Conservation (phyloP, 2,329 filamentous ascomycete genomes). For the Macrophomina tecta region DNA sequence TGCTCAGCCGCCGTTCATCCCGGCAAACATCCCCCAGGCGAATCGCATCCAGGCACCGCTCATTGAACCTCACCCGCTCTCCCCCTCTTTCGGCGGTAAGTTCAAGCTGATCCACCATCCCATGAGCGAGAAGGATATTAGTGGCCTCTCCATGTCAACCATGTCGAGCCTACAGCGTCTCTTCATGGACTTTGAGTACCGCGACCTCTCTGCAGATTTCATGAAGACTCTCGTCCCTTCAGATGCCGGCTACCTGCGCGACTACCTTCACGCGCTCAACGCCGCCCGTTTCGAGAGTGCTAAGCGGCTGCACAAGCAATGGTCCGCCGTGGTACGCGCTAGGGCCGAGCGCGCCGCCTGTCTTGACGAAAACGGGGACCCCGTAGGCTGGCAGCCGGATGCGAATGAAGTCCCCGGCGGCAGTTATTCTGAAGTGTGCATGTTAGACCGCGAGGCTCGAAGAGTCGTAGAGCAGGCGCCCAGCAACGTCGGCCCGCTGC, state of each 20-base stretch:
- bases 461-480: background rate
- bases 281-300: background rate
- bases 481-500: background rate
- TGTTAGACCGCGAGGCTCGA: background rate
- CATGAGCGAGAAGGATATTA: background rate
- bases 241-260: background rate
- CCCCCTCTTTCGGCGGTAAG: background rate
- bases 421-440: background rate
- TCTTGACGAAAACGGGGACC: background rate
- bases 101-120: background rate
- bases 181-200: slow-evolving; percentile 20
- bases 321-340: background rate
- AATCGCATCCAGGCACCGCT: background rate
- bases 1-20: background rate
- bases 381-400: background rate
- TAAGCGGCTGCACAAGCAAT: background rate
- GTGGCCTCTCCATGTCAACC: background rate
- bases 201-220: background rate
- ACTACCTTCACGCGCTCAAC: slow-evolving; percentile 13
- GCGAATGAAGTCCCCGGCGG: background rate
- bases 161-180: slow-evolving; percentile 7
- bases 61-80: slow-evolving; percentile 16
- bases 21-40: background rate
- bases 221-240: background rate
- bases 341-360: background rate